Evolutionary conservation across 305 asterid species (phyloP), one percentile per base, ranked within the genome.

Genomic region (Rubia occidens): DNA sequence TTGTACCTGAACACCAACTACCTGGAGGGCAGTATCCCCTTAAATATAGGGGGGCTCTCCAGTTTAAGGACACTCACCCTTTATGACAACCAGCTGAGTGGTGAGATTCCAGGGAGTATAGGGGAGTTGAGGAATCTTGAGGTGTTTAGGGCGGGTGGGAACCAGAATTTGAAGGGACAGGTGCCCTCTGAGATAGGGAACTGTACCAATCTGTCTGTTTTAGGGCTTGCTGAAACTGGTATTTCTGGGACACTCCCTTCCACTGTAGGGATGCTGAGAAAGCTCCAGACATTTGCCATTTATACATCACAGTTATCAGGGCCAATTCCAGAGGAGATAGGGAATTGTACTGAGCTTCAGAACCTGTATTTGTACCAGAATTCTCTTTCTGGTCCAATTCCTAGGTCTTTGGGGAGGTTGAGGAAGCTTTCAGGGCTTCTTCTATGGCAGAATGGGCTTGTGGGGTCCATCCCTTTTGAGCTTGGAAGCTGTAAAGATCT

Each of bases 161-260:
- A 94, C 66, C 90, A 83, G 60, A 86, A 94, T 76, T 88, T 94
- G 26, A 78, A 78, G 26, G 99, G 99, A 0, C 83, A 73, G 43
- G 68, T 94, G 77, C 99, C 99, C 21, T 24, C 0, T 5, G 97
- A 86, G 82, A 84, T 94, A 66, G 97, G 99, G 7, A 89, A 84
- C 85, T 94, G 99, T 84, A 78, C 81, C 10, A 89, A 77, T 39
- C 76, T 94, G 81, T 44, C 64, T 2, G 44, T 84, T 0, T 83
- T 94, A 6, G 99, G 99, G 75, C 82, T 94, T 8, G 97, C 99
- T 0, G 99, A 89, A 67, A 90, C 99, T 24, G 60, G 89, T 80
- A 81, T 94, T 67, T 86, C 97, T 0, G 97, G 99, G 29, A 78
- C 77, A 20, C 73, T 94, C 26, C 99, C 97, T 6, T 49, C 87